Base-by-base conservation (phyloP, 2,329 filamentous ascomycete species). In the Paramyrothecium sp. region DNA sequence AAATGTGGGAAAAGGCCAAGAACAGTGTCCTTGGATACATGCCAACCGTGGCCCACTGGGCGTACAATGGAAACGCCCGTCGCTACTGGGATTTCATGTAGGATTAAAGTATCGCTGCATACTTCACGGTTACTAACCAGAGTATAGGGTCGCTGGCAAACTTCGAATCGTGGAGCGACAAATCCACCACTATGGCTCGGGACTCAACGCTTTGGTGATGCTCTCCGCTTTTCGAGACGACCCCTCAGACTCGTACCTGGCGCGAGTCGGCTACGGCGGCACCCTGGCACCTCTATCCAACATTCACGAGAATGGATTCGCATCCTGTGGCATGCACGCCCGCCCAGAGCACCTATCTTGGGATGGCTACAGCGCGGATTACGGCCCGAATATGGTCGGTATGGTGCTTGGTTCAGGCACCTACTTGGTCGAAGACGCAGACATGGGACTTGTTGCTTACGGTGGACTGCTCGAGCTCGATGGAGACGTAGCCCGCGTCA, bases 141-240 rank as follows among this genome's bases (percentile, higher is more conserved):
- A 30, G 26, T 2, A 3, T 8, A 30, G 30, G 75, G 72, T 52
- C 78, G 78, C 55, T 75, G 67, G 74, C 20, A 79, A 79, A 57
- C 69, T 78, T 7, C 54, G 64, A 5, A 67, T 72, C 13, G 77
- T 78, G 22, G 77, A 80, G 62, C 74, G 77, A 7, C 66, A 68
- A 11, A 66, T 86, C 57, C 84, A 87, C 62, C 84, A 87, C 68
- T 87, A 87, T 61, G 83, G 83, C 19, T 85, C 82, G 0, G 80
- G 75, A 0, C 78, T 87, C 7, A 87, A 86, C 65, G 76, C 82
- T 0, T 75, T 84, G 0, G 81, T 83, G 1, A 71, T 85, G 2
- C 77, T 87, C 3, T 75, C 76, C 2, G 73, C 78, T 3, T 87
- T 81, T 68, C 78, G 81, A 38, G 65, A 73, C 51, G 65, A 78